Conservation (phyloP, 2,329 filamentous ascomycete genomes). For the Teratosphaeria pseudoeucalypti region DNA sequence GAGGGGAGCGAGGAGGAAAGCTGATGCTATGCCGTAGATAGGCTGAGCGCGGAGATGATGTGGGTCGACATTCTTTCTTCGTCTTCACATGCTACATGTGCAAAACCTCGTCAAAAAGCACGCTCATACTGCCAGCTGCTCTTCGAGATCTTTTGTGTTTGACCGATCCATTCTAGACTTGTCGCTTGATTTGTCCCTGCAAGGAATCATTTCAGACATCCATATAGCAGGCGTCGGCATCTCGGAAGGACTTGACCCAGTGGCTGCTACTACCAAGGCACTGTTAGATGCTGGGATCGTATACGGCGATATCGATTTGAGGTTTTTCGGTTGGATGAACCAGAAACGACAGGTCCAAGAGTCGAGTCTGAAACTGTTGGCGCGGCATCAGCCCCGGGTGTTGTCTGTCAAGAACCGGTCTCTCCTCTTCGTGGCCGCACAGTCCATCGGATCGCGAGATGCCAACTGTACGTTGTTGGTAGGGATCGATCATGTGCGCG, state of each 20-base stretch:
- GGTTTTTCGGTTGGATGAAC: constrained; percentile 9
- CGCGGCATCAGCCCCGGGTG: constrained; percentile 10
- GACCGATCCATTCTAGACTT: no score
- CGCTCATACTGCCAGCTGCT: no score
- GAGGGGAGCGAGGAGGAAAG: neutral
- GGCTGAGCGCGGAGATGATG: neutral
- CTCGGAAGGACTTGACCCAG: constrained; percentile 4
- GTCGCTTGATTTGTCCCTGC: no score
- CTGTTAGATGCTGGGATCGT: constrained; percentile 18
- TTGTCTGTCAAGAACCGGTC: constrained; percentile 11
- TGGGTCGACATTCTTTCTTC: no score
- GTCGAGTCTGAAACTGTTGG: constrained; percentile 12
- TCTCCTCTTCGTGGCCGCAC: constrained; percentile 10
- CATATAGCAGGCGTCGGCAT: constrained; percentile 17
- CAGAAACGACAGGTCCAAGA: neutral
- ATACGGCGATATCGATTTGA: constrained; percentile 15
- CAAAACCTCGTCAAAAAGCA: no score
- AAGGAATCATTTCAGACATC: constrained; percentile 2
- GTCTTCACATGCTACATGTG: neutral
- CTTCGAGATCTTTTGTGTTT: no score
- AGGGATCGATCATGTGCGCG: neutral
- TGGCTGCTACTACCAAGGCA: constrained; percentile 16
- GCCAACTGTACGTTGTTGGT: neutral
- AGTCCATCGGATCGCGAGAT: constrained; percentile 10
- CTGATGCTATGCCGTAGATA: neutral